Evolutionary conservation across 345 rosid species (phyloP), one percentile per base, ranked within the genome.

Genomic region (Gossypium stocksii): DNA sequence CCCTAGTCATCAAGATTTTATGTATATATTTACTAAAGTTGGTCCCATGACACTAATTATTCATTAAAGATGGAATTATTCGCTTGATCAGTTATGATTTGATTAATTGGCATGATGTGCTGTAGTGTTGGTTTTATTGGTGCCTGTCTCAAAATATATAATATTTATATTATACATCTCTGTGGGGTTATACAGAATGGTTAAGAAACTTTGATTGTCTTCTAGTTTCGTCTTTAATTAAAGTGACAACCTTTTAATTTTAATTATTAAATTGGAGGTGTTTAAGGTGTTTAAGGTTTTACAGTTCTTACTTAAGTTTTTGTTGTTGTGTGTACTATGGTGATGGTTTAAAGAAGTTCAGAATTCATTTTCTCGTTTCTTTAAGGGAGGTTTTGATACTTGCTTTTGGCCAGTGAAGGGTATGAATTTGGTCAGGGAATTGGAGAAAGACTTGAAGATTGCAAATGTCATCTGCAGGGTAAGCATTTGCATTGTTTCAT

Each of bases 351-450:
- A 60, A 5, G 58, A 73, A 41, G 76, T 65, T 56, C 20, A 38
- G 58, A 76, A 38, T 62, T 74, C 38, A 13, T 14, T 10, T 38
- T 13, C 15, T 38, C 7, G 41, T 19, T 29, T 23, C 66, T 73
- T 23, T 25, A 38, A 76, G 56, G 56, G 72, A 75, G 77, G 74
- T 78, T 61, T 60, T 79, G 70, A 79, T 82, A 66, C 72, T 76
- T 85, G 77, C 84, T 86, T 81, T 84, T 91, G 91, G 90, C 81
- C 98, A 95, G 99, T 95, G 97, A 93, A 95, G 94, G 99, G 99
- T 84, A 93, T 95, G 98, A 80, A 95, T 87, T 85, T 95, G 87
- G 98, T 95, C 72, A 88, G 98, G 74, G 99, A 95, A 81, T 84
- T 95, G 84, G 99, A 95, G 84, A 95, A 85, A 77, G 99, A 95